Evolutionary conservation across 176 grass and related monocot species (phyloP), one percentile per base, ranked within the genome.

Genomic region (Oryza punctata): DNA sequence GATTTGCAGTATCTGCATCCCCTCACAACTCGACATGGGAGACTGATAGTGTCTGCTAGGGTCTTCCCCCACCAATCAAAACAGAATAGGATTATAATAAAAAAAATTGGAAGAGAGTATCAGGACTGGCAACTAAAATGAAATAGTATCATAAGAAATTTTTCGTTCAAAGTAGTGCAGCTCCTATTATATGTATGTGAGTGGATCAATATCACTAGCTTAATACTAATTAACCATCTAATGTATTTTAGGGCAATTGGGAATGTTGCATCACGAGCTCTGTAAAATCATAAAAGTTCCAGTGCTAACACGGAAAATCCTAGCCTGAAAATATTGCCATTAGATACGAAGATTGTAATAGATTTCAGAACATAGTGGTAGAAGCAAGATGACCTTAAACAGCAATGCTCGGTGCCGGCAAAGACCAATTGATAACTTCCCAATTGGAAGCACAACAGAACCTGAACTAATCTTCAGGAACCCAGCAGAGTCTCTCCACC

Each of bases 1-100:
- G 63, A 76, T 84, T 80, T 90, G 82, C 94, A 97, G 80, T 92
- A 94, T 63, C 70, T 90, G 84, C 94, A 97, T 35, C 94, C 94
- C 78, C 84, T 94, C 32, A 85, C 91, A 79, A 97, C 16, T 65
- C 94, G 87, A 90, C 94, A 94, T 47, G 89, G 91, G 27, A 97
- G 82, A 88, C 79, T 90, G 70, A 97, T 85, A 43, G 85, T 67
- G 46, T 97, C 91, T 6, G 91, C 91, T 28, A 94, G 68, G 40
- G 79, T 75, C 94, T 96, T 88, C 54, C 66, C 10, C 25, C 13
- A 6, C 10, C 23, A 79, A 57, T 70, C 11, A 79, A 70, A 78
- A 82, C 10, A 83, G 70, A 68, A 63, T 18, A 50, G 8, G 30
- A 78, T 85, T 32, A 86, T 35, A 63, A 21, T 7, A 18, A 70